phyloP scores from a whole-genome alignment of 768 basidiomycete species.

The Naematelia encephala region DNA sequence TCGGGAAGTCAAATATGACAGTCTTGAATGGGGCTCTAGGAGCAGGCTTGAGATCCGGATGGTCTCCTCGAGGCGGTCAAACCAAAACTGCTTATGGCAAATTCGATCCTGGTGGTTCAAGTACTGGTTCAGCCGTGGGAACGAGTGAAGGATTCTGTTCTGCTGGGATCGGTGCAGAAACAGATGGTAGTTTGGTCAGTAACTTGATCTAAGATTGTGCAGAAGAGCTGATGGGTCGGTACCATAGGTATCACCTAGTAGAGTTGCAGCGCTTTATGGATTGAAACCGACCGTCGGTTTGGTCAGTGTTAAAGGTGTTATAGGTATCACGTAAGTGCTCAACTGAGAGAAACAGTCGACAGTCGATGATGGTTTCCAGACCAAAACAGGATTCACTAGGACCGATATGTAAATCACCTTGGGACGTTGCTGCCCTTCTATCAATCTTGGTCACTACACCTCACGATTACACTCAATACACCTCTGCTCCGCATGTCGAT shows the following conservation, averaged over 20 bases:
- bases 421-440: slow-evolving; percentile 3
- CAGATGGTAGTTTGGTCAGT: slow-evolving; percentile 27
- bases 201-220: background rate
- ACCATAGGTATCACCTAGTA: background rate
- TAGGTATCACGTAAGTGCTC: slow-evolving; percentile 13
- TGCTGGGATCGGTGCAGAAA: slow-evolving; percentile 35
- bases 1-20: slow-evolving; percentile 42
- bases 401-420: slow-evolving; percentile 1
- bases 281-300: slow-evolving; percentile 32
- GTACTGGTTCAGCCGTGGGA: slow-evolving; percentile 37
- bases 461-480: slow-evolving; percentile 7
- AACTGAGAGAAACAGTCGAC: background rate
- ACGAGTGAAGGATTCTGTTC: slow-evolving; percentile 31
- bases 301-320: slow-evolving; percentile 12
- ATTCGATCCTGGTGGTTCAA: slow-evolving; percentile 36
- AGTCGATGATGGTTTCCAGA: background rate
- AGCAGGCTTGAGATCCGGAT: slow-evolving; percentile 13
- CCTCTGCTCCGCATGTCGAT: background rate
- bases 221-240: no score
- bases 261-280: slow-evolving; percentile 19
- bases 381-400: slow-evolving; percentile 3
- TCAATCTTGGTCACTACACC: background rate
- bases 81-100: slow-evolving; percentile 37
- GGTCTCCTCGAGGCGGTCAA: slow-evolving; percentile 39
- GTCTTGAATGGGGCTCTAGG: slow-evolving; percentile 5